Percentiles rank a stretch among this genome's conserved stretches.
Evolutionary conservation across 2,329 filamentous ascomycete genomes (phyloP).

Genomic region (Colletotrichum truncatum): DNA sequence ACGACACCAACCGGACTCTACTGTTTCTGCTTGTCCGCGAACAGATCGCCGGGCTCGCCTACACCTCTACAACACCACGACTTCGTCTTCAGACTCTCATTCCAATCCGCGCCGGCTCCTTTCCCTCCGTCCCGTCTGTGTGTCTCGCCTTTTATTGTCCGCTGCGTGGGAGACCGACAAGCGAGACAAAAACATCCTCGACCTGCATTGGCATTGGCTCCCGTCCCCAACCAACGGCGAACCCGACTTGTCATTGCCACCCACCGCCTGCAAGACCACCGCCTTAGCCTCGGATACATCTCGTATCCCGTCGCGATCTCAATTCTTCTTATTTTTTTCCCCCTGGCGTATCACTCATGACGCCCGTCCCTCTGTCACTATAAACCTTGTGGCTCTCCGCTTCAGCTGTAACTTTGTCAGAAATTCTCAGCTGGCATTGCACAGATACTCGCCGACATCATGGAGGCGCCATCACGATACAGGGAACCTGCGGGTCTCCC

Average conservation of each 20-base stretch:
- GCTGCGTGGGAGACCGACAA: not conserved
- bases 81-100: not conserved
- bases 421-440: conserved; percentile 18
- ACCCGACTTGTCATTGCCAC: conserved; percentile 22
- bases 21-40: conserved; percentile 25
- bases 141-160: conserved; percentile 10
- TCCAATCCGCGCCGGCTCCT: not conserved
- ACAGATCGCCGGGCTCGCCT: conserved; percentile 14
- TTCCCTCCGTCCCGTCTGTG: conserved; percentile 1
- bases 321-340: not conserved
- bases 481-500: conserved; percentile 41
- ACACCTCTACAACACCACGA: not conserved
- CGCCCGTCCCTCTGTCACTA: conserved; percentile 24
- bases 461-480: conserved; percentile 48
- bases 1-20: conserved; percentile 22
- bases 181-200: not conserved
- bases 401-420: conserved; percentile 22
- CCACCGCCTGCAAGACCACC: conserved; percentile 16
- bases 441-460: conserved; percentile 32
- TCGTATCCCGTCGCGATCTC: conserved; percentile 18
- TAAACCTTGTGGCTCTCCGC: conserved; percentile 25
- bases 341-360: conserved; percentile 24
- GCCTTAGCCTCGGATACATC: conserved; percentile 20
- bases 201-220: not conserved
- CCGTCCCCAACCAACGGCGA: conserved; percentile 20